A percentile compares a stretch with the other conserved stretches of the same genome.
Evolutionary conservation across 345 rosid species (phyloP).

Genomic region (Capsella bursapastoris): DNA sequence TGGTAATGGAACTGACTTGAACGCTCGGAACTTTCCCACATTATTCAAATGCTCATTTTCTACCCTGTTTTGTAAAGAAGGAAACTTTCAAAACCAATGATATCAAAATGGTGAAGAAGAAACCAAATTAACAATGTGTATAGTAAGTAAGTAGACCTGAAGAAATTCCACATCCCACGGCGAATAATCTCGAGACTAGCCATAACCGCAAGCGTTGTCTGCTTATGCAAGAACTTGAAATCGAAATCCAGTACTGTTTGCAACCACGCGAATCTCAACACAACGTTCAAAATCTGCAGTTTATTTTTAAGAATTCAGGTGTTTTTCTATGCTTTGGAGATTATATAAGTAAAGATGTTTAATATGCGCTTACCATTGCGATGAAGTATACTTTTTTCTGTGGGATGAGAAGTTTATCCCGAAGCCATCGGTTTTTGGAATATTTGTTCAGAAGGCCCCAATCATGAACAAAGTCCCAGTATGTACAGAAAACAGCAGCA

Average conservation of each 20-base stretch:
- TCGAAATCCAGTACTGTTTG: slow-evolving; percentile 57
- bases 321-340: not conserved
- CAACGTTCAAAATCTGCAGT: slow-evolving; percentile 53
- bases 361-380: slow-evolving; percentile 57
- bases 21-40: slow-evolving; percentile 79
- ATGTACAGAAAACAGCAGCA: slow-evolving; percentile 50
- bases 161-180: slow-evolving; percentile 76
- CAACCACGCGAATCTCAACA: slow-evolving; percentile 68
- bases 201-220: slow-evolving; percentile 45
- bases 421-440: slow-evolving; percentile 66
- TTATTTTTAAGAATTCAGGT: slow-evolving; percentile 6
- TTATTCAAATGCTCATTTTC: slow-evolving; percentile 87
- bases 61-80: slow-evolving; percentile 49
- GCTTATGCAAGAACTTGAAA: slow-evolving; percentile 41
- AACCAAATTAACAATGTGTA: not conserved
- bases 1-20: slow-evolving; percentile 80
- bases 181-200: slow-evolving; percentile 66
- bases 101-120: not conserved
- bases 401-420: slow-evolving; percentile 66
- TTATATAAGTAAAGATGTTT: not conserved
- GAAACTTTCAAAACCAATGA: not conserved
- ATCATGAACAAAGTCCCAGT: slow-evolving; percentile 69
- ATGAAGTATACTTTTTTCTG: slow-evolving; percentile 60
- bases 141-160: slow-evolving; percentile 50
- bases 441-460: slow-evolving; percentile 66